phyloP scores from a whole-genome alignment of 2,329 filamentous ascomycete genomes.

The Ploettnerulaceae sp. region DNA sequence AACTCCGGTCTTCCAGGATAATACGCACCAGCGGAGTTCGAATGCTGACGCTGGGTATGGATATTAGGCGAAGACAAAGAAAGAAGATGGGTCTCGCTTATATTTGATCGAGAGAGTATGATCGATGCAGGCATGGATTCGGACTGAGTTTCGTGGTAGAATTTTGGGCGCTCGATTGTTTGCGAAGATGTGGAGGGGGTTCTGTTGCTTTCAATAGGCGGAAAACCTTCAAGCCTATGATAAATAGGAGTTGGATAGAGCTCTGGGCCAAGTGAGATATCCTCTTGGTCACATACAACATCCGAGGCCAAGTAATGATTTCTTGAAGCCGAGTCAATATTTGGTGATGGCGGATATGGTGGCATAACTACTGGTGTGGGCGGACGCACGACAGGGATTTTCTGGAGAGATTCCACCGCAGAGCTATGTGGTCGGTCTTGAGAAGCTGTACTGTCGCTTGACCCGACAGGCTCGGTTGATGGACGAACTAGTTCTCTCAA shows the following conservation, averaged over 20 bases:
- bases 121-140: slow-evolving; percentile 14
- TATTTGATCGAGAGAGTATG: background rate
- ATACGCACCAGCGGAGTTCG: slow-evolving; percentile 13
- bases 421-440: slow-evolving; percentile 10
- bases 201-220: slow-evolving; percentile 21
- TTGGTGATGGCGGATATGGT: slow-evolving; percentile 5
- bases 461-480: slow-evolving; percentile 3
- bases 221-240: slow-evolving; percentile 23
- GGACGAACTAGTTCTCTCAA: slow-evolving; percentile 12
- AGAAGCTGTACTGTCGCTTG: background rate
- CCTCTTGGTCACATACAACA: background rate
- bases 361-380: background rate
- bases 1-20: slow-evolving; percentile 37
- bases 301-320: background rate
- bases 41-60: background rate
- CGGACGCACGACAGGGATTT: background rate
- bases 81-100: slow-evolving; percentile 10
- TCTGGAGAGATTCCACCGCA: slow-evolving; percentile 24
- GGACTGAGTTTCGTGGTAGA: slow-evolving; percentile 17
- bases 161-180: slow-evolving; percentile 13
- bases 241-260: slow-evolving; percentile 20
- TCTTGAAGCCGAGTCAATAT: background rate
- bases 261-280: background rate
- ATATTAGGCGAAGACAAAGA: slow-evolving; percentile 24
- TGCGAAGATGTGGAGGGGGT: slow-evolving; percentile 3